Conservation (phyloP, 2,329 filamentous ascomycete genomes). For the Sclerotinia borealis region DNA sequence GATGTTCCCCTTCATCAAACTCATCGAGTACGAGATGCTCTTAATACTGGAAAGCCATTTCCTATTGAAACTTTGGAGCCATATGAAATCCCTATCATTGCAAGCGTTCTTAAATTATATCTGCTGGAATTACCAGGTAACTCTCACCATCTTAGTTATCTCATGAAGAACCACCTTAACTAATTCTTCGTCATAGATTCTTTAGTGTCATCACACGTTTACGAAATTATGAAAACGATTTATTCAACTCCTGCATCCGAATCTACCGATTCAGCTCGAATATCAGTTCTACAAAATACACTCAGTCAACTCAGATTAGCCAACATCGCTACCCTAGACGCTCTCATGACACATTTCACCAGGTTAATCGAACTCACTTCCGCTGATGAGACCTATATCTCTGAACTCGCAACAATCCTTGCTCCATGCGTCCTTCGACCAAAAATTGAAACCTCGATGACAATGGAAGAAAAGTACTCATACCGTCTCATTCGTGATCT, state of each 20-base stretch:
- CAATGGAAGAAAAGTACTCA: conserved; percentile 90
- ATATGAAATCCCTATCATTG: conserved; percentile 91
- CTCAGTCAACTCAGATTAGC: conserved; percentile 89
- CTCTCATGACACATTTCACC: conserved; percentile 96
- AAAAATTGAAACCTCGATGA: conserved; percentile 79
- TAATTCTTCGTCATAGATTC: conserved; percentile 58
- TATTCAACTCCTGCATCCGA: conserved; percentile 79
- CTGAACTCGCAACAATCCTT: conserved; percentile 65
- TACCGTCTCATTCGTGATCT: conserved; percentile 87
- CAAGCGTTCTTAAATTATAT: conserved; percentile 88
- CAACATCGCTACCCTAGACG: conserved; percentile 98
- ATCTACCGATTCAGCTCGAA: conserved; percentile 67
- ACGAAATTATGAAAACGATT: conserved; percentile 97
- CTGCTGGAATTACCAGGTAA: conserved; percentile 87
- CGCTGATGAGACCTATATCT: conserved; percentile 80
- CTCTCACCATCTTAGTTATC: conserved; percentile 30
- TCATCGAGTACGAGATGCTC: conserved; percentile 71
- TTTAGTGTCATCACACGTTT: conserved; percentile 95
- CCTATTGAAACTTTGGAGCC: conserved; percentile 71
- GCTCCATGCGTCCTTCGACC: conserved; percentile 86
- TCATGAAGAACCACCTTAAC: not conserved
- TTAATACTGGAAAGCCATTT: conserved; percentile 84
- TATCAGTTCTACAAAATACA: conserved; percentile 91
- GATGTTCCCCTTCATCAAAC: conserved; percentile 82
- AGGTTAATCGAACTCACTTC: conserved; percentile 94